A percentile compares a stretch with the other conserved stretches of the same genome.
Evolutionary conservation across 2,329 filamentous ascomycete species (phyloP).

Genomic region (Calycina herbarum): DNA sequence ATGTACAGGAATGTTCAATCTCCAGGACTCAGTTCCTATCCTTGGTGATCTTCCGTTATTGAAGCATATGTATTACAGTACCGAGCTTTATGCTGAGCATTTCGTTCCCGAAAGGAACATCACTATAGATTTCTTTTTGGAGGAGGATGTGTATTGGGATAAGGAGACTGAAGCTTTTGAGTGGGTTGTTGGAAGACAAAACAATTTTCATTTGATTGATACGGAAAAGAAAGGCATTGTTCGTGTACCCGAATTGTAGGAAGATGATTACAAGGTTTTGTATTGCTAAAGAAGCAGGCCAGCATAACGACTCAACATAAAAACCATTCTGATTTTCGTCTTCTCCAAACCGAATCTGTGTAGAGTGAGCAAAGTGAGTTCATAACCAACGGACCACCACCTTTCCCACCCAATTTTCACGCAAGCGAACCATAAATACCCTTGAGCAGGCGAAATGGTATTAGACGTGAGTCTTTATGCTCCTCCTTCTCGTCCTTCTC

Average conservation of each 20-base stretch:
- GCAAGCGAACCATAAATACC: too few relatives aligned
- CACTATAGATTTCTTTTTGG: slow-evolving; percentile 48
- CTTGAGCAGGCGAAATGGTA: too few relatives aligned
- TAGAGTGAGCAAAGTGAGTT: too few relatives aligned
- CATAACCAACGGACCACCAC: too few relatives aligned
- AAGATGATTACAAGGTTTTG: neutral
- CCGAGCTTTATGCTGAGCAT: slow-evolving; percentile 51
- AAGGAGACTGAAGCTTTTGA: slow-evolving; percentile 43
- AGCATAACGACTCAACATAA: too few relatives aligned
- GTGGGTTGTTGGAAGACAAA: slow-evolving; percentile 51
- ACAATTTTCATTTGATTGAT: slow-evolving; percentile 44
- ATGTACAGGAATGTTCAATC: slow-evolving; percentile 48
- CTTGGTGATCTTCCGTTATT: slow-evolving; percentile 49
- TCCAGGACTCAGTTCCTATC: slow-evolving; percentile 48
- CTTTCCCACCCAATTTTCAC: too few relatives aligned
- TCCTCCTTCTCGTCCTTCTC: too few relatives aligned
- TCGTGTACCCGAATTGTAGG: neutral
- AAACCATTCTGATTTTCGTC: too few relatives aligned
- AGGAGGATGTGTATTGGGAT: slow-evolving; percentile 52
- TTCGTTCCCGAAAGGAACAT: slow-evolving; percentile 47
- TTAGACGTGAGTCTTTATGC: too few relatives aligned
- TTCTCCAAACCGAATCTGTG: too few relatives aligned
- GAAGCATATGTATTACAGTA: slow-evolving; percentile 49
- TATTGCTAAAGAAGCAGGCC: too few relatives aligned
- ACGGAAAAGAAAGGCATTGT: neutral